Percentiles rank a stretch among this genome's conserved stretches.
These are phyloP conservation scores for Leishmania turanica DNA, from an alignment of 208 protist genomes.

Conservation along the genomic window DNA sequence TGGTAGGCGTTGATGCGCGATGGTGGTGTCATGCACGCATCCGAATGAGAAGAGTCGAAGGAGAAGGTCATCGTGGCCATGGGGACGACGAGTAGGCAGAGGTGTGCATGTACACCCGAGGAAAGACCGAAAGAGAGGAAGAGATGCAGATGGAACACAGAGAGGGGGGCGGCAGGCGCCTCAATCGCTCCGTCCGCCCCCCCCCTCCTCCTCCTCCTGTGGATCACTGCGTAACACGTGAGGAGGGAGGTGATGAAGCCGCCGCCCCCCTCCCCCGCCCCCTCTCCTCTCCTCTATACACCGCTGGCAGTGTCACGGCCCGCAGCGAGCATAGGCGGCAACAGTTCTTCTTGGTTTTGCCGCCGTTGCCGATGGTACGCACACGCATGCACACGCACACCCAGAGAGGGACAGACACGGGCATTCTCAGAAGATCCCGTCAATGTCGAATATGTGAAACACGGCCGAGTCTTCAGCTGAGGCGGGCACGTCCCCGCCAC, in stretches of 20 bases:
- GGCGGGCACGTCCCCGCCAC: neutral
- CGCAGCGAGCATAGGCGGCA: neutral
- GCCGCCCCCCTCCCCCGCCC: neutral
- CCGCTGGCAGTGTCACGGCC: neutral
- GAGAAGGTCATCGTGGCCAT: neutral
- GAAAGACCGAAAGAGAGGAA: neutral
- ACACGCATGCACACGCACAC: neutral
- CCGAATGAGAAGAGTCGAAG: neutral
- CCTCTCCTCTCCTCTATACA: neutral
- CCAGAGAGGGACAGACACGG: neutral
- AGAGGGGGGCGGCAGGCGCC: neutral
- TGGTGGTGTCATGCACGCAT: neutral
- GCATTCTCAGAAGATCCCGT: constrained; percentile 60
- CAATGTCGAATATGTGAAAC: constrained; percentile 77
- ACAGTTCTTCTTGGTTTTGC: neutral
- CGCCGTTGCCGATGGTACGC: neutral
- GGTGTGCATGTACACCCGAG: neutral
- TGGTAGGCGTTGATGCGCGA: neutral
- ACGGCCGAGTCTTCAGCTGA: neutral
- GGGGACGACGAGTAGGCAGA: neutral
- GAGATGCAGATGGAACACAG: neutral
- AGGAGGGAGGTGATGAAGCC: neutral
- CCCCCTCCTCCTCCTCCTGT: neutral
- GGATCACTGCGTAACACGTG: neutral
- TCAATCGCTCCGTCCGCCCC: neutral